Evolutionary conservation across 2,329 filamentous ascomycete species (phyloP).

Genomic region (Penicillium fuscoglaucum): DNA sequence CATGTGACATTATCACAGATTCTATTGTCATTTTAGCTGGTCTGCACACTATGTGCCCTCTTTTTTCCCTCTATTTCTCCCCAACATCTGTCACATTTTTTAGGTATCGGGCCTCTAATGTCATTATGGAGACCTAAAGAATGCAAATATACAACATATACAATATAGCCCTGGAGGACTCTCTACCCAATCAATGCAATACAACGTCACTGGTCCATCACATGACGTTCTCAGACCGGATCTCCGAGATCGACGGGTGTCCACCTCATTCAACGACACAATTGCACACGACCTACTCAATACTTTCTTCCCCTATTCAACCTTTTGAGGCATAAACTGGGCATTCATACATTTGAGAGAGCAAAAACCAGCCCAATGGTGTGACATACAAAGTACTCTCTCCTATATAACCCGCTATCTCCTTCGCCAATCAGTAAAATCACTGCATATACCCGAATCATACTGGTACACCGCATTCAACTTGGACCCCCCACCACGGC

Average conservation of each 20-base stretch:
- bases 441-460: slow-evolving; percentile 17
- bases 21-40: not conserved
- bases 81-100: not conserved
- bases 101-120: not conserved
- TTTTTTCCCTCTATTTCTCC: not conserved
- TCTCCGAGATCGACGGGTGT: slow-evolving; percentile 12
- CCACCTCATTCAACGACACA: slow-evolving; percentile 3
- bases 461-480: slow-evolving; percentile 25
- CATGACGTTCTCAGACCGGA: slow-evolving; percentile 14
- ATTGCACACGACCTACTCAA: not conserved
- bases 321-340: not conserved
- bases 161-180: not conserved
- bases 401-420: slow-evolving; percentile 8
- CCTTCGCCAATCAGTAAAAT: slow-evolving; percentile 17
- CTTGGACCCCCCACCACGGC: slow-evolving; percentile 18
- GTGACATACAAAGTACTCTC: not conserved
- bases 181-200: not conserved
- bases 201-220: slow-evolving; percentile 14
- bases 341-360: not conserved
- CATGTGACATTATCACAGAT: not conserved
- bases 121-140: not conserved
- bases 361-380: not conserved
- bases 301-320: not conserved
- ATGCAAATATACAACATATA: not conserved
- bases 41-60: not conserved